Evolutionary conservation across 768 basidiomycete species (phyloP).

Genomic region (Arthromyces matolae): DNA sequence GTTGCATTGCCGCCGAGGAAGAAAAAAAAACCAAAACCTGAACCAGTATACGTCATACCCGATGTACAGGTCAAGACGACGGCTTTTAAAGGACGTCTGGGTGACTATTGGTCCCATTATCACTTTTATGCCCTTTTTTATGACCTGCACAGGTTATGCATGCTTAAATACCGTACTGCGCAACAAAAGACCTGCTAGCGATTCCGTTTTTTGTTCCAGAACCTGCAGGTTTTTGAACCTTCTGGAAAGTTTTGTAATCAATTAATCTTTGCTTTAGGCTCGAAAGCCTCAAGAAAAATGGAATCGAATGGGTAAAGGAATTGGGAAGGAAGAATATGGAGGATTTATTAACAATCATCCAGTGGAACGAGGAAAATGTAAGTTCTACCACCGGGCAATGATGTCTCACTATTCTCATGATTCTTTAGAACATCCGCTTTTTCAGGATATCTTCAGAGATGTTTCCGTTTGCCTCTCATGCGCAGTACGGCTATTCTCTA

Average conservation of each 20-base stretch:
- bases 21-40: conserved; percentile 31
- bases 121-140: no score
- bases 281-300: conserved; percentile 75
- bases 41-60: conserved; percentile 65
- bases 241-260: neutral
- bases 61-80: conserved; percentile 65
- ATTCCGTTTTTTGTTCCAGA: conserved; percentile 72
- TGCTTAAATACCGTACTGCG: conserved; percentile 85
- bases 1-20: conserved; percentile 21
- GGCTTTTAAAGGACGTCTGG: conserved; percentile 65
- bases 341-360: conserved; percentile 69
- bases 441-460: conserved; percentile 87
- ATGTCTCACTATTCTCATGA: no score
- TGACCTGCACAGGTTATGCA: conserved; percentile 54
- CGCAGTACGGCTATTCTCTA: conserved; percentile 74
- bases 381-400: conserved; percentile 18
- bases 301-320: conserved; percentile 78
- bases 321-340: conserved; percentile 71
- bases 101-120: no score
- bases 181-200: conserved; percentile 58
- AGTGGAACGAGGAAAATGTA: conserved; percentile 90
- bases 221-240: conserved; percentile 48
- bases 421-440: conserved; percentile 83
- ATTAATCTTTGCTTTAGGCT: conserved; percentile 44
- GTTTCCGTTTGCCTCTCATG: conserved; percentile 90